Base-by-base conservation (phyloP, 345 rosid species). In the Populus simonii region DNA sequence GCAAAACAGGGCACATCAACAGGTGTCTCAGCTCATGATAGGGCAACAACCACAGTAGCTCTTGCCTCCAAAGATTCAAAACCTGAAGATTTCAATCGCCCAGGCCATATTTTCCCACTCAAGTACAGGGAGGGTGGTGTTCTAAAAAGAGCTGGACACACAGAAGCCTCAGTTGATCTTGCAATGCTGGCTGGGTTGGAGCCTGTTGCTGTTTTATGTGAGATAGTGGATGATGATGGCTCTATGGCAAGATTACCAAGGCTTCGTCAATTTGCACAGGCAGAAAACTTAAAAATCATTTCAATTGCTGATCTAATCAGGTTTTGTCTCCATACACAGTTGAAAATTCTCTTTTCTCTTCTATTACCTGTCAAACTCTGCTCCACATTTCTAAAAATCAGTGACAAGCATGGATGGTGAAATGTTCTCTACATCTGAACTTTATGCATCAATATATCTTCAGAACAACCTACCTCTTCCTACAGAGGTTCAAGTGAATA, bases 221-320 rank as follows among this genome's bases (percentile, higher is more conserved):
- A 82, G 76, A 71, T 82, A 70, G 84, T 82, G 23, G 84, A 82
- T 70, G 81, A 78, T 49, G 84, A 82, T 82, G 84, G 81, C 17
- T 82, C 84, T 23, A 82, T 78, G 84, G 84, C 84, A 6, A 78
- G 84, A 71, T 71, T 82, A 51, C 84, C 84, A 9, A 82, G 79
- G 69, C 81, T 82, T 61, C 81, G 73, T 49, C 78, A 82, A 53
- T 74, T 82, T 71, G 81, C 81, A 29, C 65, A 82, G 57, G 73
- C 70, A 2, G 84, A 82, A 66, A 74, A 78, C 57, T 71, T 82
- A 43, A 82, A 82, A 74, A 78, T 82, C 17, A 71, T 82, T 55
- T 78, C 84, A 3, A 82, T 78, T 35, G 66, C 84, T 27, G 81
- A 82, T 74, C 73, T 81, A 69, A 81, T 81, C 71, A 78, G 84